phyloP scores from a whole-genome alignment of 257 asterid species.

The Solanum piurae region DNA sequence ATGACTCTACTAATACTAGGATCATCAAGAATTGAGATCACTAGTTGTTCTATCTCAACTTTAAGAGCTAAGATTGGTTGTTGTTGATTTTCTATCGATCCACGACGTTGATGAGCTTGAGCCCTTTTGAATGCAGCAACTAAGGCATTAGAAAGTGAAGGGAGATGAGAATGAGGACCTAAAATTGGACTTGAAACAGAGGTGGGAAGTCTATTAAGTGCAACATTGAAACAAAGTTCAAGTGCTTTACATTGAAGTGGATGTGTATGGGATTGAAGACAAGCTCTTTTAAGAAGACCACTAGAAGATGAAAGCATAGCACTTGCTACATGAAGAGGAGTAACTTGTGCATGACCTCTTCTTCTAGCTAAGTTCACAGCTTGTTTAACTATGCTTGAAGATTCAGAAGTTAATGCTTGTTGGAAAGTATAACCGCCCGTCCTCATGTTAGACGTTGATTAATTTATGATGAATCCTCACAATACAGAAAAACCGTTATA shows the following conservation, averaged over 20 bases:
- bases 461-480: background rate
- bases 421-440: conserved; percentile 84
- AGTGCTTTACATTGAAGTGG: conserved; percentile 96
- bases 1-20: conserved; percentile 96
- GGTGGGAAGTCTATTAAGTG: conserved; percentile 84
- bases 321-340: conserved; percentile 90
- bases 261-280: conserved; percentile 79
- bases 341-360: conserved; percentile 91
- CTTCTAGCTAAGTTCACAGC: conserved; percentile 65
- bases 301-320: conserved; percentile 63
- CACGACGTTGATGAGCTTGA: conserved; percentile 92
- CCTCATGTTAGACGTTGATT: conserved; percentile 35
- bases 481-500: background rate
- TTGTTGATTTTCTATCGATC: conserved; percentile 69
- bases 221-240: conserved; percentile 92
- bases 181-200: conserved; percentile 55
- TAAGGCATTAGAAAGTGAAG: conserved; percentile 89
- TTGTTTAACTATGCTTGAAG: conserved; percentile 66
- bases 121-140: conserved; percentile 94
- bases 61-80: conserved; percentile 72
- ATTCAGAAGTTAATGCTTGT: conserved; percentile 71
- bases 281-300: conserved; percentile 55
- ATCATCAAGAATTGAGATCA: conserved; percentile 76
- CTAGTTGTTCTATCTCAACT: conserved; percentile 72
- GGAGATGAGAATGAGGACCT: conserved; percentile 50